Percentiles rank a stretch among this genome's conserved stretches.
phyloP scores from a whole-genome alignment of 2,329 filamentous ascomycete genomes.

The Drechslera avenae region DNA sequence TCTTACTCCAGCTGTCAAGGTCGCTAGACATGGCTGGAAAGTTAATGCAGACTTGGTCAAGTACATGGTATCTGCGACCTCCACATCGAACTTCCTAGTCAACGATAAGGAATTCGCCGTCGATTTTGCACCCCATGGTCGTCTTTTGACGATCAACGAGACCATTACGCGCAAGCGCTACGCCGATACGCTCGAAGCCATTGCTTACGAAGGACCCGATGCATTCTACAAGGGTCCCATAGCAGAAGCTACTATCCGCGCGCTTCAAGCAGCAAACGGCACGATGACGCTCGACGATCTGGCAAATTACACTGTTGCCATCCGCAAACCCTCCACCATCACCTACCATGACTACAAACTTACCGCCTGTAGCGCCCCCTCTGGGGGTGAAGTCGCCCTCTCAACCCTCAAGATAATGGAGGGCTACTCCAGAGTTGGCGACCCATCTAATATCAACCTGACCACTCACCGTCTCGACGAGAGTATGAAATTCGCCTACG shows the following conservation, averaged over 20 bases:
- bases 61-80: slow-evolving; percentile 66
- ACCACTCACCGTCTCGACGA: slow-evolving; percentile 85
- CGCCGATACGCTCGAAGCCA: slow-evolving; percentile 76
- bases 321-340: slow-evolving; percentile 64
- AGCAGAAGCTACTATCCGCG: slow-evolving; percentile 73
- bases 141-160: slow-evolving; percentile 72
- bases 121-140: slow-evolving; percentile 87
- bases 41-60: slow-evolving; percentile 74
- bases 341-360: slow-evolving; percentile 70
- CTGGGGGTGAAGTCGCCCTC: slow-evolving; percentile 76
- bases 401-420: slow-evolving; percentile 82
- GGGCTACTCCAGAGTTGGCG: slow-evolving; percentile 70
- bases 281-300: slow-evolving; percentile 85
- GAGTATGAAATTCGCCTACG: slow-evolving; percentile 88
- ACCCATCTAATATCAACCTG: slow-evolving; percentile 63
- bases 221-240: slow-evolving; percentile 76
- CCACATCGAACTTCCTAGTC: slow-evolving; percentile 68
- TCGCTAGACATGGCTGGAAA: slow-evolving; percentile 64
- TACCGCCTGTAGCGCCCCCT: slow-evolving; percentile 72
- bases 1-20: slow-evolving; percentile 72
- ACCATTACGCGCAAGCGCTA: slow-evolving; percentile 81
- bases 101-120: slow-evolving; percentile 79
- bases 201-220: slow-evolving; percentile 73
- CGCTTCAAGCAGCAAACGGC: slow-evolving; percentile 72
- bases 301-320: slow-evolving; percentile 69